A percentile compares a stretch with the other conserved stretches of the same genome.
phyloP scores from a whole-genome alignment of 108 stramenopile genomes.

The Skeletonema menzelii region DNA sequence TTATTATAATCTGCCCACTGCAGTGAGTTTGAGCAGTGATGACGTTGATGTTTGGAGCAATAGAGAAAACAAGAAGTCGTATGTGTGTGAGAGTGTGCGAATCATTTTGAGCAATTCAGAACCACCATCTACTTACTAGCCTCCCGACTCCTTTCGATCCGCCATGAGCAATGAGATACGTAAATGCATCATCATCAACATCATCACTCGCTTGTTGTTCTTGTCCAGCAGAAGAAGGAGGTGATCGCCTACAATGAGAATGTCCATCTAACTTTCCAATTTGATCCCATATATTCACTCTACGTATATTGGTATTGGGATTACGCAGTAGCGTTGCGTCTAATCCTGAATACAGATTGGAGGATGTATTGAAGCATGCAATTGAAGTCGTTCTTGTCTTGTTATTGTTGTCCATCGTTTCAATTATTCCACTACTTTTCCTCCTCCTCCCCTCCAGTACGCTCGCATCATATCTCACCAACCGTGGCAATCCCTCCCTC shows the following conservation, averaged over 20 bases:
- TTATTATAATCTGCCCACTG: constrained; percentile 7
- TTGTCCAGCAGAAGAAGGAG: neutral
- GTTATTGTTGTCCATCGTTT: neutral
- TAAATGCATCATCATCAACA: constrained; percentile 1
- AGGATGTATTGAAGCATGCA: constrained; percentile 21
- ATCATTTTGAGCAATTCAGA: no score
- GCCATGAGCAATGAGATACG: constrained; percentile 33
- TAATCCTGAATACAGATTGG: constrained; percentile 18
- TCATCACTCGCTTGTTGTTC: neutral
- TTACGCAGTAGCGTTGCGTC: constrained; percentile 17
- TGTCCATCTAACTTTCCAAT: neutral
- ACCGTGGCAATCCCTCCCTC: neutral
- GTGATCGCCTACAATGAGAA: constrained; percentile 10
- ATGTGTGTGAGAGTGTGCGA: neutral
- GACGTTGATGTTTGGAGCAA: neutral
- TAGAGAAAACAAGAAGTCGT: neutral
- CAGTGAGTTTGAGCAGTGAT: no score
- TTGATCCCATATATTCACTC: constrained; percentile 3
- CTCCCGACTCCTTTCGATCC: constrained; percentile 15
- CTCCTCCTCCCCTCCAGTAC: neutral
- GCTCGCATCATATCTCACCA: neutral
- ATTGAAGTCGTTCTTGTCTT: neutral
- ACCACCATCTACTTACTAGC: constrained; percentile 5
- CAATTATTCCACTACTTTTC: neutral
- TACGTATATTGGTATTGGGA: constrained; percentile 28